Evolutionary conservation across 805 yeast genomes (phyloP), one percentile per base, ranked within the genome.

Genomic region (Hanseniaspora lindneri): DNA sequence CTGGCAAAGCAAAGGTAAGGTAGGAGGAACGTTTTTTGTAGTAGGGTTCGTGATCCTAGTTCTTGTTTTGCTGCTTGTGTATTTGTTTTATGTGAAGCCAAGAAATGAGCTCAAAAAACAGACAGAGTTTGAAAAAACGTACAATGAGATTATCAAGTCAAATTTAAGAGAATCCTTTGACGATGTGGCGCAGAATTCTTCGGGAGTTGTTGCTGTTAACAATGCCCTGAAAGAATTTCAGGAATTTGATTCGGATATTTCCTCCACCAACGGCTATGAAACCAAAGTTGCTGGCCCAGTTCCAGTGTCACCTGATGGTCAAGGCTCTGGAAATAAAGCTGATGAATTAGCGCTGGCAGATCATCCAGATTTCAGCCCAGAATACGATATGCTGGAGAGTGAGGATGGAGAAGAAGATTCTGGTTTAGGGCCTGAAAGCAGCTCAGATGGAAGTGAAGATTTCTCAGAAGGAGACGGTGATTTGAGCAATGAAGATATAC

Each of bases 1-100:
- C 58, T 85, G 82, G 70, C 69, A 72, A 50, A 67, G 76, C 41
- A 75, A 75, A 40, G 94, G 89, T 0, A 82, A 80, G 59, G 92
- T 85, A 1, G 94, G 88, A 0, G 95, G 94, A 3, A 82, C 86
- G 0, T 85, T 85, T 63, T 76, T 82, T 2, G 87, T 75, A 0
- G 92, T 85, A 16, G 95, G 88, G 1, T 56, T 85, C 1, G 78
- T 79, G 1, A 73, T 65, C 0, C 55, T 75, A 0, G 70, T 70
- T 1, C 41, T 78, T 0, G 39, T 80, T 0, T 55, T 65, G 0
- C 61, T 70, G 0, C 52, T 80, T 52, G 52, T 72, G 56, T 66
- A 74, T 65, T 61, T 71, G 32, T 53, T 67, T 19, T 24, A 67
- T 53, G 56, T 59, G 44, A 58, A 56, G 42, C 56, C 53, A 50